Evolutionary conservation across 176 grass and related monocot genomes (phyloP).

Genomic region (Musa acuminata): DNA sequence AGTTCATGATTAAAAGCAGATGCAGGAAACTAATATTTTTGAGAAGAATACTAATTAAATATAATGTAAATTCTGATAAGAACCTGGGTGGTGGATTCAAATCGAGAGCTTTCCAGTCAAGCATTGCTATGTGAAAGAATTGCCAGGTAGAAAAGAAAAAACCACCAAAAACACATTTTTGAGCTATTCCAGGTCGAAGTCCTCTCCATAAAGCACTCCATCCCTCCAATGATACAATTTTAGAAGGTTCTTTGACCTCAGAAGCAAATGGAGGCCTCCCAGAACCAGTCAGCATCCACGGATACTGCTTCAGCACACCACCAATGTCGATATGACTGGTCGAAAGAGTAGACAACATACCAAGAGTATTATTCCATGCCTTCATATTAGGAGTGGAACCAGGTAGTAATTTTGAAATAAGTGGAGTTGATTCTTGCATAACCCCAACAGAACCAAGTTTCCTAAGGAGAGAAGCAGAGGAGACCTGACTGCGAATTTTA

Average conservation of each 20-base stretch:
- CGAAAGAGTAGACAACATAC: constrained; percentile 65
- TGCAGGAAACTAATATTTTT: background rate
- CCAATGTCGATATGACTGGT: constrained; percentile 53
- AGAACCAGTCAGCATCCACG: constrained; percentile 89
- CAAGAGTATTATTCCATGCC: constrained; percentile 48
- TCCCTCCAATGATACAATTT: constrained; percentile 72
- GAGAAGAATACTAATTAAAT: too few relatives aligned
- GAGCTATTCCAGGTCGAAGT: constrained; percentile 61
- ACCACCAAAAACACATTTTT: constrained; percentile 81
- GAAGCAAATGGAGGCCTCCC: constrained; percentile 64
- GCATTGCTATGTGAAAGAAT: constrained; percentile 66
- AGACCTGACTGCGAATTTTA: constrained; percentile 67
- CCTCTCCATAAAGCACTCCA: constrained; percentile 85
- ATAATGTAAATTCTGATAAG: background rate
- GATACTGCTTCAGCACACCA: constrained; percentile 61
- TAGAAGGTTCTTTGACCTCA: constrained; percentile 66
- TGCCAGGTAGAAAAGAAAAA: constrained; percentile 93
- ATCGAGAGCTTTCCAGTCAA: constrained; percentile 67
- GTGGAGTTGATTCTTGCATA: constrained; percentile 33
- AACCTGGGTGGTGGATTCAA: constrained; percentile 79
- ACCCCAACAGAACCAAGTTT: constrained; percentile 16
- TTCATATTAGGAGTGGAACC: constrained; percentile 20
- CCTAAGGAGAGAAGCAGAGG: constrained; percentile 46
- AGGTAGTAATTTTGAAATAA: constrained; percentile 62
- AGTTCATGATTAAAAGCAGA: background rate